Base-by-base conservation (phyloP, 2,329 filamentous ascomycete genomes). In the Drechmeria coniospora region DNA sequence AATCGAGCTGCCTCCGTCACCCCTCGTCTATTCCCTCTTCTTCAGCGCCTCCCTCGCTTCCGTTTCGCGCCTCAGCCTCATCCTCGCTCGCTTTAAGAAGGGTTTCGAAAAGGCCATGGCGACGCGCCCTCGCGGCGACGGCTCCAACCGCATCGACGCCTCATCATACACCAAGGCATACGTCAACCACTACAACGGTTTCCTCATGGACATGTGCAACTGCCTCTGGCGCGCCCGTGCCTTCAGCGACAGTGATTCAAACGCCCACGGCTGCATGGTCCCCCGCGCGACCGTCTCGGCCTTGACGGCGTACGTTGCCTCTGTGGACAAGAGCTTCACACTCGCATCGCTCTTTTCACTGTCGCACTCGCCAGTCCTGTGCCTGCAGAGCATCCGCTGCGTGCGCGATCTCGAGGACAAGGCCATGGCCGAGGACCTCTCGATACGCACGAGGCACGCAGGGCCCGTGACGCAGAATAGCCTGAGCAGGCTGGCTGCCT, bases 131-230 rank as follows among this genome's bases (percentile, higher is more conserved):
- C 21, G 16, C 7, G 21, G 11, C 11, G 11, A 11, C 11, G 10
- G 6, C 20, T 12, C 18, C 32, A 19, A 31, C 37, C 41, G 37
- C 7, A 42, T 55, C 23, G 45, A 54, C 33, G 44, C 49, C 5
- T 47, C 49, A 12, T 48, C 55, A 8, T 77, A 75, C 35, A 61
- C 71, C 16, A 60, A 67, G 23, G 53, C 60, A 18, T 68, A 77
- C 31, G 68, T 83, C 22, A 68, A 72, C 36, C 56, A 65, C 15
- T 86, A 90, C 56, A 92, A 92, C 47, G 77, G 77, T 14, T 84
- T 79, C 46, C 65, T 92, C 18, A 86, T 90, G 72, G 83, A 92
- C 45, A 66, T 84, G 18, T 86, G 81, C 57, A 92, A 92, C 46
- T 72, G 79, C 27, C 50, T 90, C 25, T 92, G 82, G 82, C 69